phyloP scores from a whole-genome alignment of 345 rosid genomes.

The Corchorus olitorius region DNA sequence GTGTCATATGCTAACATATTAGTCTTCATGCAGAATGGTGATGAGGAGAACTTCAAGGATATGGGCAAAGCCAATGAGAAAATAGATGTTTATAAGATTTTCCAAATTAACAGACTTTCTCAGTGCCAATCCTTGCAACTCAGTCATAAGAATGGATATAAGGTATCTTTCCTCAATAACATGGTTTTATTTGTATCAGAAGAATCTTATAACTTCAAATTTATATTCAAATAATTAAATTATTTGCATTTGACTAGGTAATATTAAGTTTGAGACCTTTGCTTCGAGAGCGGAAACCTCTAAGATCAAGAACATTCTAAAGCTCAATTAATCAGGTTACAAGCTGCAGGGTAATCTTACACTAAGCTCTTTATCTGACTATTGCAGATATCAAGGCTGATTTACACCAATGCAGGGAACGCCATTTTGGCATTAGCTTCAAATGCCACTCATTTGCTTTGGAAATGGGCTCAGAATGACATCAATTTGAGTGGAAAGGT shows the following conservation, averaged over 20 bases:
- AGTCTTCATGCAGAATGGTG: conserved; percentile 14
- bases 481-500: conserved; percentile 38
- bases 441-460: conserved; percentile 38
- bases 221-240: background rate
- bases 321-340: background rate
- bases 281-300: background rate
- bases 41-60: background rate
- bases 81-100: background rate
- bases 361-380: conserved; percentile 10
- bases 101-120: conserved; percentile 20
- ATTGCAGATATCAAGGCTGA: conserved; percentile 43
- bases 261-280: background rate
- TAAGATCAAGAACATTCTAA: background rate
- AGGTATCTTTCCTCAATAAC: conserved; percentile 31
- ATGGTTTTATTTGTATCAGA: background rate
- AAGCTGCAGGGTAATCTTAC: background rate
- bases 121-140: conserved; percentile 31
- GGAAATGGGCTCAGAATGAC: conserved; percentile 43
- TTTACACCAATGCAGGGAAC: conserved; percentile 45
- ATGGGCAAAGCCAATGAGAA: background rate
- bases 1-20: background rate
- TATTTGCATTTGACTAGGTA: background rate
- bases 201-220: background rate
- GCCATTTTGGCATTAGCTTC: conserved; percentile 50
- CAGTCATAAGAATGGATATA: conserved; percentile 25